phyloP scores from a whole-genome alignment of 2,329 filamentous ascomycete species.

The Colletotrichum acutatum region DNA sequence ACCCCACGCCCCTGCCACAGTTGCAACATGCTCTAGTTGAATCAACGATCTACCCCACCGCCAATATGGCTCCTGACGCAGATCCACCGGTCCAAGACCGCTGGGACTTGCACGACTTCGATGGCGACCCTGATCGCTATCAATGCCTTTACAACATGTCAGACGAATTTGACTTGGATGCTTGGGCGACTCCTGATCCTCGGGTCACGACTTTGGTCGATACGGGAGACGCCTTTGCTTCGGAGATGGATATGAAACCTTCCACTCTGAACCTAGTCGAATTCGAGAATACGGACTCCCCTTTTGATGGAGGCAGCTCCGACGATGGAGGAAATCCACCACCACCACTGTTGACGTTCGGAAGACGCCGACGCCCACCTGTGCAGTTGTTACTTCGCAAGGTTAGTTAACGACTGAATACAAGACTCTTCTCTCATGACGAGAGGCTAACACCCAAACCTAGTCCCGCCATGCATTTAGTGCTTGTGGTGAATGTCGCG shows the following conservation, averaged over 20 bases:
- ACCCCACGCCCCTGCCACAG: not conserved
- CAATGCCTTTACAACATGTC: not conserved
- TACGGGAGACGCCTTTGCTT: not conserved
- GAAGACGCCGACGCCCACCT: not conserved
- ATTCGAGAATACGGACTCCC: not conserved
- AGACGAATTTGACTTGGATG: not conserved
- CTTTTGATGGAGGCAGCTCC: not conserved
- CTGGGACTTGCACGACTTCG: conserved; percentile 17
- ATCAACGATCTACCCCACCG: not conserved
- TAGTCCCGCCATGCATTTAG: conserved; percentile 9
- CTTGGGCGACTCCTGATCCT: not conserved
- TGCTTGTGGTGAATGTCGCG: not conserved
- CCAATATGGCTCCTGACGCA: conserved; percentile 15
- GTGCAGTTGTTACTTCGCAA: not conserved
- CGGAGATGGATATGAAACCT: not conserved
- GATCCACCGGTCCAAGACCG: conserved; percentile 19
- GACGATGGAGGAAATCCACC: not conserved
- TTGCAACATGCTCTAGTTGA: conserved; percentile 28
- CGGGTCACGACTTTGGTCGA: not conserved
- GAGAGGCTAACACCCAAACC: conserved; percentile 27
- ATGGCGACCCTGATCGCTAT: conserved; percentile 1
- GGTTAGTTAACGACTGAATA: conserved; percentile 23
- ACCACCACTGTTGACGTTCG: not conserved
- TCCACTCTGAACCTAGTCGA: not conserved
- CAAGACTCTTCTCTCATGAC: conserved; percentile 8